These are phyloP conservation scores for Lipomyces orientalis DNA, from an alignment of 805 yeast species.

Conservation along the genomic window DNA sequence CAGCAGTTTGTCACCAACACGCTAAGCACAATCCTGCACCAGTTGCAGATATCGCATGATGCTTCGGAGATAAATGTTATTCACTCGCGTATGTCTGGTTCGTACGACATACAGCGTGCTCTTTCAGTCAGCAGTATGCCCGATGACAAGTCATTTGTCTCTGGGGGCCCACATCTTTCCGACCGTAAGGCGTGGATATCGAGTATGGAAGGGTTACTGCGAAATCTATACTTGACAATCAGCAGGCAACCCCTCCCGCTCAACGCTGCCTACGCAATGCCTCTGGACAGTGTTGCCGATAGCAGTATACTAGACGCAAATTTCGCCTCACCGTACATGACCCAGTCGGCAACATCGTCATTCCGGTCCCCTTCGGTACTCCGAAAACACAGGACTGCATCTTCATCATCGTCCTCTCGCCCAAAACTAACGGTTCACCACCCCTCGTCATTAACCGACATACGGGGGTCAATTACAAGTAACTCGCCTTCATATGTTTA, in stretches of 20 bases:
- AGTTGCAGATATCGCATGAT: conserved; percentile 21
- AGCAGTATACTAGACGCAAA: too few species aligned
- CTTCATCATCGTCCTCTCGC: too few species aligned
- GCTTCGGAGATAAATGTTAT: too few species aligned
- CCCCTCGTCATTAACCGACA: too few species aligned
- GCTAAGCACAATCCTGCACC: conserved; percentile 49
- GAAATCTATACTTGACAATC: conserved; percentile 6
- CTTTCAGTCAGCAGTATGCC: not conserved
- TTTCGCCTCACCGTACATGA: not conserved
- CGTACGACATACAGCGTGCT: not conserved
- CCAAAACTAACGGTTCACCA: too few species aligned
- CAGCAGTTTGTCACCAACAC: conserved; percentile 59
- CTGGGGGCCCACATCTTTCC: not conserved
- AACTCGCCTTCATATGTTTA: too few species aligned
- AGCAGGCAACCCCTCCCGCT: conserved; percentile 10
- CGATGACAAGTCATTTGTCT: conserved; percentile 2
- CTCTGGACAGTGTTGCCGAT: not conserved
- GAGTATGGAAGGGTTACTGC: conserved; percentile 8
- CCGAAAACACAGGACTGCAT: too few species aligned
- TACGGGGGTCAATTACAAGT: too few species aligned
- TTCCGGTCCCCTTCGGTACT: not conserved
- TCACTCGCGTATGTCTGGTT: not conserved
- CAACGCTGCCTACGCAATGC: not conserved
- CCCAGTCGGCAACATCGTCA: not conserved
- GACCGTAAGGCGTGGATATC: not conserved